Evolutionary conservation across 306 rosid species (phyloP).

Genomic region (Bauhinia variegata): DNA sequence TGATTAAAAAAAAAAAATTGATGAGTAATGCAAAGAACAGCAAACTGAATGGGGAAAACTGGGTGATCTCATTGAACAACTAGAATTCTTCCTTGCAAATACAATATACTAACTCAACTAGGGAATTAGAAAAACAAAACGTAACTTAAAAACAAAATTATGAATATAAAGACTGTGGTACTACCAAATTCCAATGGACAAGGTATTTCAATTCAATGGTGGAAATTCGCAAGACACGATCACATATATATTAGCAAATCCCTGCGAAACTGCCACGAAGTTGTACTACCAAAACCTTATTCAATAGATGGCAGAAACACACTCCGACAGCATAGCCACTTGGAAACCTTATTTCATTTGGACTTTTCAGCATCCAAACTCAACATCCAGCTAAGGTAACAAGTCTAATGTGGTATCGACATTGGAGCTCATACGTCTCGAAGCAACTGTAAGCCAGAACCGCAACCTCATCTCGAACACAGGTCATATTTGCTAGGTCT

Average conservation of each 20-base stretch:
- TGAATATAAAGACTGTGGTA: not conserved
- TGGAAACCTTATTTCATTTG: not conserved
- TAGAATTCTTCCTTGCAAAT: conserved; percentile 29
- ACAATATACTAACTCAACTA: not conserved
- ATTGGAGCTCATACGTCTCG: not conserved
- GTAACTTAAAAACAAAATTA: not conserved
- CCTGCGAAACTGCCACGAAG: not conserved
- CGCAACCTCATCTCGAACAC: not conserved
- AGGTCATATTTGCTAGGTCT: not conserved
- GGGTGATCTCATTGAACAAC: too few species aligned
- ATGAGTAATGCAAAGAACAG: conserved; percentile 2
- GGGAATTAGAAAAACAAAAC: not conserved
- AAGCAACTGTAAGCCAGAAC: not conserved
- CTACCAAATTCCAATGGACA: not conserved
- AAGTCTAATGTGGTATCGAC: not conserved
- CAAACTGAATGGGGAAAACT: too few species aligned
- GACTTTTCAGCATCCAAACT: not conserved
- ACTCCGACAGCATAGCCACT: not conserved
- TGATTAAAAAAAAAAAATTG: conserved; percentile 30
- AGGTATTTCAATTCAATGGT: not conserved
- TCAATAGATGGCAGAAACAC: not conserved
- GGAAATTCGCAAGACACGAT: not conserved
- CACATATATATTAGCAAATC: not conserved
- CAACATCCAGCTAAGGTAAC: not conserved
- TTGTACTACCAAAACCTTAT: not conserved